phyloP scores from a whole-genome alignment of 164 flowering plant genomes.

The Nymphaea colorata region DNA sequence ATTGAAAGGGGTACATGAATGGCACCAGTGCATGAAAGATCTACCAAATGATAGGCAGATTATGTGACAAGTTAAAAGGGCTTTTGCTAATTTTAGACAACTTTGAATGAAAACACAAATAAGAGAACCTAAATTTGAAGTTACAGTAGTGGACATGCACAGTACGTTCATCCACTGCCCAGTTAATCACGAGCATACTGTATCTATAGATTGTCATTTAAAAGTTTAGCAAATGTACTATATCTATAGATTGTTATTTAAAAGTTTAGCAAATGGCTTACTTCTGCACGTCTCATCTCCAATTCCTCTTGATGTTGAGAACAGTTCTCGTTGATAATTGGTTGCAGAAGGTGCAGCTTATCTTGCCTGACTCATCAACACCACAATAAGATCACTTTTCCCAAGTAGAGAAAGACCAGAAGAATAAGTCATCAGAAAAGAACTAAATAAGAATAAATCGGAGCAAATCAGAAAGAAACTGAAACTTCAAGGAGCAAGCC shows the following conservation, averaged over 20 bases:
- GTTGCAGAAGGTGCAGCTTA: conserved; percentile 36
- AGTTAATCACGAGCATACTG: not conserved
- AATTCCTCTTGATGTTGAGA: conserved; percentile 34
- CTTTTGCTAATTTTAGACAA: too few relatives aligned
- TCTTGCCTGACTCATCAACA: conserved; percentile 27
- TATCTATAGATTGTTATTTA: not conserved
- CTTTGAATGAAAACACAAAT: too few relatives aligned
- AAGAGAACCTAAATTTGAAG: too few relatives aligned
- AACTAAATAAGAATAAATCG: not conserved
- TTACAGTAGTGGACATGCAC: not conserved
- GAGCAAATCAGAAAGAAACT: not conserved
- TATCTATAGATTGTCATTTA: too few relatives aligned
- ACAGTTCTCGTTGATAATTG: conserved; percentile 25
- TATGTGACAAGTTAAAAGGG: too few relatives aligned
- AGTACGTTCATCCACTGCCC: not conserved
- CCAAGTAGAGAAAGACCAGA: not conserved
- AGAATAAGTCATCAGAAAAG: not conserved
- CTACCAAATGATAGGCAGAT: too few relatives aligned
- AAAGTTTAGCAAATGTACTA: too few relatives aligned
- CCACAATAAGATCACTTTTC: not conserved
- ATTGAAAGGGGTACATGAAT: too few relatives aligned
- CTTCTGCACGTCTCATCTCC: conserved; percentile 54
- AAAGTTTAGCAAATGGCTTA: conserved; percentile 6
- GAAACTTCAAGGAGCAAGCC: not conserved
- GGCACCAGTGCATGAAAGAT: too few relatives aligned